Percentiles rank a stretch among this genome's conserved stretches.
Evolutionary conservation across 345 rosid genomes (phyloP).

Genomic region (Zanthoxylum bungeanum): DNA sequence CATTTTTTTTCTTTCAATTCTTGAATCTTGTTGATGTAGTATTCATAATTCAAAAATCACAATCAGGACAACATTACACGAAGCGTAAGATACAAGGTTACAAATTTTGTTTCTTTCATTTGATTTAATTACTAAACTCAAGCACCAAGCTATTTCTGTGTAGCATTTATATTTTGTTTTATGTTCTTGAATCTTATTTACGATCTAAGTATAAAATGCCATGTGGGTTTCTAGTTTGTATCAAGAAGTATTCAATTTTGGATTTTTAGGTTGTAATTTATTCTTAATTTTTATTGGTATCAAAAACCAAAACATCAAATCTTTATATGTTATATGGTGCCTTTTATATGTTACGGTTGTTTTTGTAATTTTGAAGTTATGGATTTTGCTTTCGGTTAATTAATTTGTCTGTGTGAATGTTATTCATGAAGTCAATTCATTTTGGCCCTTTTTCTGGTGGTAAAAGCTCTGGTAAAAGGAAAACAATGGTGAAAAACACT

Average conservation of each 20-base stretch:
- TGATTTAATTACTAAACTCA: background rate
- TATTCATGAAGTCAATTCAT: slow-evolving; percentile 12
- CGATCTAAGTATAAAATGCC: slow-evolving; percentile 10
- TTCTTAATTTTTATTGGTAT: background rate
- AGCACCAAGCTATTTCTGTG: background rate
- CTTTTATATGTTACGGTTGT: background rate
- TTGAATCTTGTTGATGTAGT: too few species aligned
- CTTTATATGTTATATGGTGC: too few species aligned
- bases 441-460: background rate
- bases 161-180: background rate
- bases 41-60: too few species aligned
- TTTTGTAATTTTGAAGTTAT: background rate
- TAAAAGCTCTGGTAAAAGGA: slow-evolving; percentile 1
- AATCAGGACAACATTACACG: background rate
- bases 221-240: background rate
- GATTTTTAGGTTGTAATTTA: background rate
- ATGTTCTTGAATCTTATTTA: background rate
- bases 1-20: too few species aligned
- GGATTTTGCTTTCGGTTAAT: background rate
- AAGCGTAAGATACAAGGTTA: background rate
- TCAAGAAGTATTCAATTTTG: background rate
- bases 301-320: slow-evolving; percentile 8
- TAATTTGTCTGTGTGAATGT: background rate
- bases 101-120: slow-evolving; percentile 6
- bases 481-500: slow-evolving; percentile 66